Base-by-base conservation (phyloP, 2,329 filamentous ascomycete species). In the Ascochyta clinopodiicola region DNA sequence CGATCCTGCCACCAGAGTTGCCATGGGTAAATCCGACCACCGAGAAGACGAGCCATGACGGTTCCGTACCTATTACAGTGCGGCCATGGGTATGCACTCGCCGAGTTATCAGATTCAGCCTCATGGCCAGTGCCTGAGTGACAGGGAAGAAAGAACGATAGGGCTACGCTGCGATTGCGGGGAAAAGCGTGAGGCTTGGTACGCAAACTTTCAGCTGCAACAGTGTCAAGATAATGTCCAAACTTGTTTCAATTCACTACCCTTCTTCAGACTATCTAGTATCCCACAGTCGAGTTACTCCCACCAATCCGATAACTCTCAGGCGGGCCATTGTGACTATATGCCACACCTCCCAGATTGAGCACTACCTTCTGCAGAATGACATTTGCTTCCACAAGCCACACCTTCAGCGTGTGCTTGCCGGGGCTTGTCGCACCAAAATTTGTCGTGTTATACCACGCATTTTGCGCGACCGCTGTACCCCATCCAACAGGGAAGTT, bases 401-500 rank as follows among this genome's bases (percentile, higher is more conserved):
- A 81, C 15, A 81, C 44, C 58, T 75, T 79, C 51, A 81, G 45
- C 8, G 70, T 78, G 51, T 80, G 78, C 60, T 70, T 73, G 4
- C 79, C 79, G 1, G 72, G 56, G 2, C 52, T 60, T 4, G 68
- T 60, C 2, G 35, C 68, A 4, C 56, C 76, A 64, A 60, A 73
- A 31, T 74, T 76, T 10, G 78, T 80, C 15, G 73, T 77, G 46
- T 78, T 80, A 5, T 71, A 75, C 83, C 82, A 85, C 7, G 80
- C 80, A 25, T 78, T 75, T 46, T 83, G 78, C 13, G 80, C 79
- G 1, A 84, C 82, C 0, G 80, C 81, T 9, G 66, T 63, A 6
- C 75, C 69, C 82, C 83, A 86, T 6, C 77, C 78, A 0, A 77
- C 77, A 1, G 83, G 83, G 58, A 74, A 73, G 31, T 72, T 56